Evolutionary conservation across 768 basidiomycete species (phyloP).

Genomic region (Leccinum barrowsii): DNA sequence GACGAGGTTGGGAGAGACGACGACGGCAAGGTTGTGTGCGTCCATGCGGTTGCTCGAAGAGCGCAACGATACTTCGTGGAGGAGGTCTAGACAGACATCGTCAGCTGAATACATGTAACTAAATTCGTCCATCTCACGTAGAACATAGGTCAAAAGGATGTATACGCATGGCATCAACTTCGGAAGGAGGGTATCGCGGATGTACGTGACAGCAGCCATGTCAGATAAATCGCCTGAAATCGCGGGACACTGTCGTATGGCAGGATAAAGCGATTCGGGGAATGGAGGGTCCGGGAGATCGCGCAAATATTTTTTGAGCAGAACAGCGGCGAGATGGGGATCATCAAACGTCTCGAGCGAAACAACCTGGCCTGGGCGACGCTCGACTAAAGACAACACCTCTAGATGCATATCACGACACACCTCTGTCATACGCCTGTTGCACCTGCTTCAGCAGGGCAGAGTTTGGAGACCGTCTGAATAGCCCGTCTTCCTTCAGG

Average conservation of each 20-base stretch:
- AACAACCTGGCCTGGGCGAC: slow-evolving; percentile 62
- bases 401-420: not conserved
- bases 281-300: slow-evolving; percentile 81
- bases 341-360: slow-evolving; percentile 74
- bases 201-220: slow-evolving; percentile 56
- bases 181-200: slow-evolving; percentile 66
- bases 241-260: slow-evolving; percentile 64
- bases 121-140: slow-evolving; percentile 43
- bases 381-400: slow-evolving; percentile 5
- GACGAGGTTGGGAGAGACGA: slow-evolving; percentile 77
- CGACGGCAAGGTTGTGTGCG: slow-evolving; percentile 77
- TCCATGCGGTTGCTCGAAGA: slow-evolving; percentile 74
- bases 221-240: slow-evolving; percentile 51
- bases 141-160: slow-evolving; percentile 67
- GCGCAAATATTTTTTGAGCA: slow-evolving; percentile 82
- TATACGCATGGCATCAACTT: slow-evolving; percentile 67
- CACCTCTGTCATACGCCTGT: slow-evolving; percentile 83
- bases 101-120: slow-evolving; percentile 7
- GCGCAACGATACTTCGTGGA: slow-evolving; percentile 74
- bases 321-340: slow-evolving; percentile 77
- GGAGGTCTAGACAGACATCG: slow-evolving; percentile 48
- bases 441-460: slow-evolving; percentile 67
- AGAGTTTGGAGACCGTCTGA: slow-evolving; percentile 77
- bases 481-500: slow-evolving; percentile 73
- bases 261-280: slow-evolving; percentile 61